phyloP scores from a whole-genome alignment of 2,329 filamentous ascomycete genomes.

The Dothiorella sarmentorum region DNA sequence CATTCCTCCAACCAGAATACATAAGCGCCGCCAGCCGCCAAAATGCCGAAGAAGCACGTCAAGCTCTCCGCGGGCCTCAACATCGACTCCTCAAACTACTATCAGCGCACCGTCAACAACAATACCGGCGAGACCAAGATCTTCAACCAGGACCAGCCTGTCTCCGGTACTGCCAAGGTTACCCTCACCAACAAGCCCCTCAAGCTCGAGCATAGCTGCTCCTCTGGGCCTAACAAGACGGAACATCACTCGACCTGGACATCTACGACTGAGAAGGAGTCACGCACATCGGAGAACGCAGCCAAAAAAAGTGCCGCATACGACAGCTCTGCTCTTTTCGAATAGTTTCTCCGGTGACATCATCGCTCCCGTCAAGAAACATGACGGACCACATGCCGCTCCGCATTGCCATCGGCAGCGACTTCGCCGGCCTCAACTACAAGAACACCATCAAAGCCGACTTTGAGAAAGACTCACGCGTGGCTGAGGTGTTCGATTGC shows the following conservation, averaged over 20 bases:
- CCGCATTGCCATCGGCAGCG: constrained; percentile 61
- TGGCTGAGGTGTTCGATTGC: constrained; percentile 68
- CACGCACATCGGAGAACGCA: constrained; percentile 1
- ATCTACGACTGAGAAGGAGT: constrained; percentile 10
- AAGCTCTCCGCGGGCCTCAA: constrained; percentile 18
- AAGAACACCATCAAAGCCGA: constrained; percentile 74
- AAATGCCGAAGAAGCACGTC: constrained; percentile 18
- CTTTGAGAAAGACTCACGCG: constrained; percentile 64
- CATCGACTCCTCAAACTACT: constrained; percentile 14
- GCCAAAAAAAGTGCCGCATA: constrained; percentile 21
- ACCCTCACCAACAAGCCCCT: constrained; percentile 38
- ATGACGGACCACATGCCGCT: constrained; percentile 32
- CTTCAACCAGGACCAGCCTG: constrained; percentile 35
- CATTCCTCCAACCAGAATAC: constrained; percentile 4
- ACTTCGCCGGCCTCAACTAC: constrained; percentile 74
- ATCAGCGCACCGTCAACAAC: constrained; percentile 15
- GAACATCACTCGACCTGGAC: constrained; percentile 18
- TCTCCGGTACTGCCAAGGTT: constrained; percentile 28
- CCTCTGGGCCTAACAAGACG: constrained; percentile 14
- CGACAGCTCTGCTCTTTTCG: constrained; percentile 24
- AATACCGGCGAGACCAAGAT: constrained; percentile 31
- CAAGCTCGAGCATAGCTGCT: constrained; percentile 22
- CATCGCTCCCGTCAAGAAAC: not conserved
- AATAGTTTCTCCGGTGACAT: constrained; percentile 7
- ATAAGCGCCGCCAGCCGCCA: constrained; percentile 15